Evolutionary conservation across 1,284 basidiomycete genomes (phyloP).

Genomic region (Cryptococcus sp.): DNA sequence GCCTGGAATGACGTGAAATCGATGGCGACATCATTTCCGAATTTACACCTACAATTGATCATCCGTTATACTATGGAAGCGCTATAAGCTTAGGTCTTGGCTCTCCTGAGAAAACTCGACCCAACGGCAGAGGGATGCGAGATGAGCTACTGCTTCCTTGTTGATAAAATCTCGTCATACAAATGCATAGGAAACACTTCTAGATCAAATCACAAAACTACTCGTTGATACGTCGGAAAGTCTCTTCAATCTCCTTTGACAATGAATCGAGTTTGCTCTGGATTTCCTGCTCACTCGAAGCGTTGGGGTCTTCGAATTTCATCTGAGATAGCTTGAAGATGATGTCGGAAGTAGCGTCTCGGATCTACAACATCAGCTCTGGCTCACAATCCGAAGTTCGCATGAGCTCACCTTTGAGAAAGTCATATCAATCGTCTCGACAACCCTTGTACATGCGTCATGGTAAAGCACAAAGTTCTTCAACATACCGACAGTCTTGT

Average conservation of each 20-base stretch:
- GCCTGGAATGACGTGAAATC: no score
- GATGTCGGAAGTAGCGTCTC: constrained; percentile 78
- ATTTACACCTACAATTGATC: no score
- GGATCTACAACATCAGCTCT: constrained; percentile 53
- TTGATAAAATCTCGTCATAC: no score
- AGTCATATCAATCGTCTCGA: constrained; percentile 81
- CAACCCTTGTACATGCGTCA: constrained; percentile 75
- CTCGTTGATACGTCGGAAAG: constrained; percentile 79
- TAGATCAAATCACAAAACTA: constrained; percentile 42
- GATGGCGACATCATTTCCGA: no score
- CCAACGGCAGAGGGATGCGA: no score
- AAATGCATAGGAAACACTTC: no score
- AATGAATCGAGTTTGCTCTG: constrained; percentile 73
- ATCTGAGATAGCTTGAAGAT: constrained; percentile 97
- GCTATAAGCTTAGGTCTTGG: no score
- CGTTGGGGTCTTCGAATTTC: constrained; percentile 80
- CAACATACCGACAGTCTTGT: constrained; percentile 95
- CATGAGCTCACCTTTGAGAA: constrained; percentile 60
- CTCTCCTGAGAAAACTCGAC: no score
- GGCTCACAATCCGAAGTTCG: background rate
- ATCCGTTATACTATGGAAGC: no score
- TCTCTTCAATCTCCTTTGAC: constrained; percentile 79
- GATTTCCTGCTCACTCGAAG: constrained; percentile 76
- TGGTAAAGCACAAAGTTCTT: constrained; percentile 95
- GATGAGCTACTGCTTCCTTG: no score